Evolutionary conservation across 2,329 filamentous ascomycete species (phyloP), one percentile per base, ranked within the genome.

Genomic region (Alternaria burnsii): DNA sequence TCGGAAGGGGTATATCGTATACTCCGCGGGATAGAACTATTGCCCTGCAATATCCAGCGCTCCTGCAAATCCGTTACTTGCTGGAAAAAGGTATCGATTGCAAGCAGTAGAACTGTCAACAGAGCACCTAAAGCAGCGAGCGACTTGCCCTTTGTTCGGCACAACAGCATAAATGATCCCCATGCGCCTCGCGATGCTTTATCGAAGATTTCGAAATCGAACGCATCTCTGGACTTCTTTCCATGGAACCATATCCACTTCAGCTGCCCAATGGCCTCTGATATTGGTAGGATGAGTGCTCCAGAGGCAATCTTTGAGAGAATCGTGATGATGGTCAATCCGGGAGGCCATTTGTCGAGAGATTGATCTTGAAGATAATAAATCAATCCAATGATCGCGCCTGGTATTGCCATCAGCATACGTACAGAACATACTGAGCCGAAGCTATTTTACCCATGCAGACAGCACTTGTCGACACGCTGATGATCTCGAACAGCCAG

Each of bases 331-430:
- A 65, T 59, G 0, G 64, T 70, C 1, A 71, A 55, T 8, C 57
- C 70, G 26, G 76, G 59, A 0, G 75, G 71, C 74, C 77, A 79
- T 14, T 76, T 60, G 1, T 71, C 68, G 26, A 79, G 57, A 1
- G 67, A 55, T 16, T 71, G 58, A 18, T 73, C 65, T 48, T 78
- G 59, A 16, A 74, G 72, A 6, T 55, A 54, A 6, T 67, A 46
- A 6, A 82, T 62, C 11, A 80, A 66, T 4, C 61, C 68, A 18
- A 80, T 62, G 9, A 81, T 80, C 4, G 69, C 70, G 6, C 58
- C 55, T 60, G 28, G 1, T 26, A 2, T 4, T 4, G 11, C 1
- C 8, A 1, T 47, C 16, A 53, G 26, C 14, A 41, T 4, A 32
- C 8, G 3, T 11, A 16, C 6, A 38, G 4, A 44, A 6, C 9